These are phyloP conservation scores for Ammopiptanthus mongolicus DNA, from an alignment of 306 rosid genomes.

Conservation along the genomic window DNA sequence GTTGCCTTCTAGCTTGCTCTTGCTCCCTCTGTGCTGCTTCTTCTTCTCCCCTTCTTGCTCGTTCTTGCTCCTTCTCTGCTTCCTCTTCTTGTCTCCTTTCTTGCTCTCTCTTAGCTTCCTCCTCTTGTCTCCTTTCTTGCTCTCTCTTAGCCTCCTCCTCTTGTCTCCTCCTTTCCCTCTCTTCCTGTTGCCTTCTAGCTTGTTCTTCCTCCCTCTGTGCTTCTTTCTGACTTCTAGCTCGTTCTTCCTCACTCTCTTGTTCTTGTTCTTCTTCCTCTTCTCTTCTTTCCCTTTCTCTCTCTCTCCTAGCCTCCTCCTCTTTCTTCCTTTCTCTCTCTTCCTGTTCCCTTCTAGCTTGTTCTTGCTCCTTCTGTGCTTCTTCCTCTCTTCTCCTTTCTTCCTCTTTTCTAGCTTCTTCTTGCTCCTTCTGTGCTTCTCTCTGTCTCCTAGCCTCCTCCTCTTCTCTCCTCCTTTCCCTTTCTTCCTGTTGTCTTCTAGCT, in stretches of 20 bases:
- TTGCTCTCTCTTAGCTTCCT: background rate
- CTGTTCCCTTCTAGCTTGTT: background rate
- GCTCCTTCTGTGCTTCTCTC: background rate
- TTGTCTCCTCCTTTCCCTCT: background rate
- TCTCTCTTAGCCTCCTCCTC: conserved; percentile 7
- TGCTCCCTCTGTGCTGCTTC: background rate
- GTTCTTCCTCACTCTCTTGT: background rate
- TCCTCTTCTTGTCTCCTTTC: background rate
- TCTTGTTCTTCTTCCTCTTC: background rate
- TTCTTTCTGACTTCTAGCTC: background rate
- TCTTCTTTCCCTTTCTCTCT: no score
- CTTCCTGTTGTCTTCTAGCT: background rate
- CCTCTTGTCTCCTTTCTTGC: background rate
- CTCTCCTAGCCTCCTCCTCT: background rate
- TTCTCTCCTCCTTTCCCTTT: background rate
- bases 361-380: background rate
- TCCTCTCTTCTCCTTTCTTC: background rate
- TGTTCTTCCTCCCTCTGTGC: background rate
- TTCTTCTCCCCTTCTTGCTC: background rate
- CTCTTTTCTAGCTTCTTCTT: background rate
- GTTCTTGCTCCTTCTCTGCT: background rate
- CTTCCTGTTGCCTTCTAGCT: background rate
- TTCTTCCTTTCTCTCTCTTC: background rate
- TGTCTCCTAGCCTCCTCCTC: background rate
- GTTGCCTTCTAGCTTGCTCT: background rate